Evolutionary conservation across 2,329 filamentous ascomycete genomes (phyloP), one percentile per base, ranked within the genome.

Genomic region (Claviceps capensis): DNA sequence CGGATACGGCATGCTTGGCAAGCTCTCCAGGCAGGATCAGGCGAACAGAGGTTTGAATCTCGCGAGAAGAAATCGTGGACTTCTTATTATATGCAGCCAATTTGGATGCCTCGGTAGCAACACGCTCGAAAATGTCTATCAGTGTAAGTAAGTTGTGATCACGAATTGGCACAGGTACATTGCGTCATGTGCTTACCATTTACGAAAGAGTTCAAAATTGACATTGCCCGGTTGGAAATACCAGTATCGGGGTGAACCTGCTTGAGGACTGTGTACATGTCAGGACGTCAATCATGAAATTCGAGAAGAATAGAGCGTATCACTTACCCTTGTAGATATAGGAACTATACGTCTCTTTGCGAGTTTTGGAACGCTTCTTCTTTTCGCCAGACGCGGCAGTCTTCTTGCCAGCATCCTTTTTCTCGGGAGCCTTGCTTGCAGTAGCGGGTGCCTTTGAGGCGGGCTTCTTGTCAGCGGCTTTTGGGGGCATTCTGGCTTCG

Each of bases 351-450:
- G 93, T 98, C 82, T 98, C 93, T 86, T 97, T 97, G 77, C 93
- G 85, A 62, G 90, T 88, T 90, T 98, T 98, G 78, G 89, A 95
- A 69, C 93, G 88, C 90, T 97, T 98, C 88, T 98, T 98, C 89
- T 97, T 97, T 65, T 97, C 93, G 60, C 93, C 93, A 69, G 88
- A 83, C 57, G 90, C 83, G 55, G 91, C 88, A 48, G 93, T 97
- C 86, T 97, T 98, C 88, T 98, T 98, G 79, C 91, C 93, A 60
- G 91, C 93, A 77, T 97, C 91, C 85, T 97, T 96, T 86, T 96
- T 96, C 83, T 96, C 90, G 53, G 77, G 78, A 58, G 77, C 77
- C 76, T 82, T 82, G 63, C 75, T 77, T 60, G 78, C 78, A 68
- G 86, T 78, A 50, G 75, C 87, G 55, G 91, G 89, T 64, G 91